These are phyloP conservation scores for Lentinus brumalis DNA, from an alignment of 768 basidiomycete genomes.

Conservation along the genomic window DNA sequence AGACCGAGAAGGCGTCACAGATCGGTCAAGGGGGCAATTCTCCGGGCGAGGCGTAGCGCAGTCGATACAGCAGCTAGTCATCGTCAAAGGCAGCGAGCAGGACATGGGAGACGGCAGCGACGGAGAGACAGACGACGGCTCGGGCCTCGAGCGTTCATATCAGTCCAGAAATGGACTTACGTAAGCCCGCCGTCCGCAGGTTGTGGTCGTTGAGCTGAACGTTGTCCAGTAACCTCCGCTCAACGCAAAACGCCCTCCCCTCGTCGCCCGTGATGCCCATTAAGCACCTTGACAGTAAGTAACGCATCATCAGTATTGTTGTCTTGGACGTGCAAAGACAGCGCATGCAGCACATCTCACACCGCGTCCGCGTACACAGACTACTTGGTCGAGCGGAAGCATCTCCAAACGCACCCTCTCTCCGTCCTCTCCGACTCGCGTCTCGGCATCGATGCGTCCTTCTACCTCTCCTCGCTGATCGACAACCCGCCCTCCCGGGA, in stretches of 20 bases:
- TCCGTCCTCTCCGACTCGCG: conserved; percentile 86
- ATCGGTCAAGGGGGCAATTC: neutral
- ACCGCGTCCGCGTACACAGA: conserved; percentile 42
- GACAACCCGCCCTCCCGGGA: conserved; percentile 80
- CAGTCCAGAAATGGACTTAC: conserved; percentile 1
- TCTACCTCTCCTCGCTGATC: conserved; percentile 81
- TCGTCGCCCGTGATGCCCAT: conserved; percentile 62
- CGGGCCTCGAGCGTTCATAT: neutral
- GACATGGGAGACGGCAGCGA: neutral
- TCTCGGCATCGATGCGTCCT: conserved; percentile 94
- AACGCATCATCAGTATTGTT: conserved; percentile 13
- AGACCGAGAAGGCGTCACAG: neutral
- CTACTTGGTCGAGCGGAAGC: conserved; percentile 86
- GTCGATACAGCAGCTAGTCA: neutral
- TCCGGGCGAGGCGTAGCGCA: neutral
- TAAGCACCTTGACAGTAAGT: conserved; percentile 80
- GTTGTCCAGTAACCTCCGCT: neutral
- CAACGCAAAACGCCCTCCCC: conserved; percentile 6
- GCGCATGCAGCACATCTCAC: conserved; percentile 7
- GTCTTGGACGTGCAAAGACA: neutral
- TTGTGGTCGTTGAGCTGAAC: conserved; percentile 14
- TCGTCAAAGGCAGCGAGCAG: neutral
- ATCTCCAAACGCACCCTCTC: conserved; percentile 80
- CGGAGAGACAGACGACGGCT: neutral
- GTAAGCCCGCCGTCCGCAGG: conserved; percentile 13